These are phyloP conservation scores for Backusella psychrophila DNA, from an alignment of 192 early-diverging fungal genomes.

Conservation along the genomic window DNA sequence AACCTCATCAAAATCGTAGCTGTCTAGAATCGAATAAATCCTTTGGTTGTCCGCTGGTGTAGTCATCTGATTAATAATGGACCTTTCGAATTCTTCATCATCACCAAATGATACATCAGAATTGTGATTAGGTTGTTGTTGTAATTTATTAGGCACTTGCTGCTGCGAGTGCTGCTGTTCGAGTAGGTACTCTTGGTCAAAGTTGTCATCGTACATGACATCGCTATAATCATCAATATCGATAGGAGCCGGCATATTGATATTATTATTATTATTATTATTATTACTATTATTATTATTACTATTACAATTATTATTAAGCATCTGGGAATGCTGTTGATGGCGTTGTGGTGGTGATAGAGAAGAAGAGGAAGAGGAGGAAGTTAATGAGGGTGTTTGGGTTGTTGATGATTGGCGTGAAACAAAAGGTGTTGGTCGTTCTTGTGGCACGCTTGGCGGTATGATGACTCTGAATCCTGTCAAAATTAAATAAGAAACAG, in stretches of 20 bases:
- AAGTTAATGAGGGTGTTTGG: no score
- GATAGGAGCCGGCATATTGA: background rate
- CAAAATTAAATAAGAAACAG: background rate
- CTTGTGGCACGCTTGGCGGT: background rate
- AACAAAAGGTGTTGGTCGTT: background rate
- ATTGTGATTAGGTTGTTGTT: background rate
- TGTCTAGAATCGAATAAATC: background rate
- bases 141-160: no score
- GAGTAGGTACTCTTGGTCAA: background rate
- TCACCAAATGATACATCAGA: background rate
- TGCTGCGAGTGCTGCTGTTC: no score
- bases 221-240: background rate
- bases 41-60: background rate
- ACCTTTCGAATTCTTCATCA: background rate
- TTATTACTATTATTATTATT: background rate
- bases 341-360: background rate
- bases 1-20: background rate
- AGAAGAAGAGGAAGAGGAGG: background rate
- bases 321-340: background rate
- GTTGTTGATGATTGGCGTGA: background rate
- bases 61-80: background rate
- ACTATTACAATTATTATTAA: no score
- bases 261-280: background rate
- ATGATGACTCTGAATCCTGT: background rate
- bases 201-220: background rate